Evolutionary conservation across 371 early-diverging fungal genomes (phyloP), one percentile per base, ranked within the genome.

Genomic region (Mortierella sp.): DNA sequence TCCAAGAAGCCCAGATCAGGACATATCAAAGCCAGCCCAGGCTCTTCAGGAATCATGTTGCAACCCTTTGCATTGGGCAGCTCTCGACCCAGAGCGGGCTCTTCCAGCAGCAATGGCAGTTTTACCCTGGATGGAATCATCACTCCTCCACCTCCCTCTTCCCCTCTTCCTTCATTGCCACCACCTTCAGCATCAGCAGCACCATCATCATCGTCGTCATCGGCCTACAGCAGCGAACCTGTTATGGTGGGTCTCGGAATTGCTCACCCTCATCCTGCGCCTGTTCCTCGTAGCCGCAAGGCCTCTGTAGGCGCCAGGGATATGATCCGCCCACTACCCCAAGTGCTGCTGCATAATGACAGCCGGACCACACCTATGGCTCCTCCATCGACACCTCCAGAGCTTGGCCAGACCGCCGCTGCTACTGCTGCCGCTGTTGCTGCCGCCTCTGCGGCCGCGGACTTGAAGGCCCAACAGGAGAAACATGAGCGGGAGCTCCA

Each of bases 71-170:
- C 65, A 0, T 70, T 76, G 45, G 77, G 72, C 21, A 16, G 11
- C 11, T 52, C 81, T 31, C 79, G 84, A 38, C 72, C 84, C 8
- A 57, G 88, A 47, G 80, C 84, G 11, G 77, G 81, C 13, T 87
- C 87, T 26, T 48, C 80, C 52, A 42, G 78, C 47, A 76, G 76
- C 48, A 55, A 75, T 71, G 76, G 68, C 26, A 75, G 87, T 50
- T 73, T 81, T 50, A 52, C 78, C 50, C 42, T 77, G 26, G 81
- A 81, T 28, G 73, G 88, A 16, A 63, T 57, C 38, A 38, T 75
- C 21, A 84, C 83, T 0, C 87, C 83, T 4, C 87, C 87, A 7
- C 87, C 88, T 26, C 78, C 84, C 19, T 76, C 84, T 16, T 74
- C 79, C 2, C 84, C 84, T 8, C 47, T 84, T 5, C 84, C 87